Conservation (phyloP, 352 stramenopile genomes). For the Pythium inflatum region DNA sequence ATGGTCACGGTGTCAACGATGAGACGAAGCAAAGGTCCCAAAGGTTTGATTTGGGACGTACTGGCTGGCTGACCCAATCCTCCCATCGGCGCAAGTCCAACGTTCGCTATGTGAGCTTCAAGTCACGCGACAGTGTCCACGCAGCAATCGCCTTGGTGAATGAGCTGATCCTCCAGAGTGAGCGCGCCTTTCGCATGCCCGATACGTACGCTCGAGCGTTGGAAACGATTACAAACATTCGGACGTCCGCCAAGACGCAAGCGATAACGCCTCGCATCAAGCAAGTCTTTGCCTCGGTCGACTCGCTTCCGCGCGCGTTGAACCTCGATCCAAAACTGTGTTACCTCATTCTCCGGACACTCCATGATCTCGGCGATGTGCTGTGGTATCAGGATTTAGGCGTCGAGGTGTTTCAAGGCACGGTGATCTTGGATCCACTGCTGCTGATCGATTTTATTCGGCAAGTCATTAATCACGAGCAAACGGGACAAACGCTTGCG, state of each 20-base stretch:
- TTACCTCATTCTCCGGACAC: slow-evolving; percentile 11
- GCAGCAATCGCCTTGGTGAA: too few relatives aligned
- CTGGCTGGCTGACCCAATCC: background rate
- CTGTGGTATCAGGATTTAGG: slow-evolving; percentile 22
- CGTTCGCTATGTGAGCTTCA: background rate
- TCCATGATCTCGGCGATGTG: slow-evolving; percentile 26
- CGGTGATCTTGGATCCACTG: slow-evolving; percentile 9
- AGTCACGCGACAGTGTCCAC: background rate
- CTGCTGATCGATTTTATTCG: slow-evolving; percentile 24
- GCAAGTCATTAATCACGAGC: slow-evolving; percentile 17
- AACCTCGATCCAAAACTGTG: background rate
- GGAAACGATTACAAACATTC: background rate
- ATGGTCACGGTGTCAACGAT: background rate
- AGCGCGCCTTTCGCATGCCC: background rate
- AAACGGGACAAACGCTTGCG: background rate
- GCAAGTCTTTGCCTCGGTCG: background rate
- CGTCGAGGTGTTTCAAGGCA: slow-evolving; percentile 1
- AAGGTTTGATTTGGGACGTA: background rate
- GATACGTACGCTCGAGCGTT: background rate
- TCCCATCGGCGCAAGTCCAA: background rate
- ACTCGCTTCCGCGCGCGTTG: background rate
- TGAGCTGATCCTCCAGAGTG: background rate
- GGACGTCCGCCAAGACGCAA: background rate
- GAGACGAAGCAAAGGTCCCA: background rate
- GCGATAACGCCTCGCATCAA: background rate